Base-by-base conservation (phyloP, 78 protist species). In the Dictyostelium brefeldianum region DNA sequence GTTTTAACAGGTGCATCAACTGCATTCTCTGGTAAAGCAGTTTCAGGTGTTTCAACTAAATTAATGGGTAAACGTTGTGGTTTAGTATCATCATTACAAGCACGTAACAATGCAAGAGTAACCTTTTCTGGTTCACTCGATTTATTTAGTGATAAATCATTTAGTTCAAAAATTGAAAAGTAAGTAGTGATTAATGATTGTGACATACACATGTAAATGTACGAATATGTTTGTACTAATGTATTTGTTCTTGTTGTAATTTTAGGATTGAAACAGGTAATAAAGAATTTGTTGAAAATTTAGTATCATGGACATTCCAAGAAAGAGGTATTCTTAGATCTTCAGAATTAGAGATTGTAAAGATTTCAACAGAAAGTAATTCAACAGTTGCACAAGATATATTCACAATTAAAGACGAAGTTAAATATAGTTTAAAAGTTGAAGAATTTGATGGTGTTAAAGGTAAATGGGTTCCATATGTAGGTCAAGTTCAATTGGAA, bases 101-200 rank as follows among this genome's bases (percentile, higher is more conserved):
- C 98, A n/a, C 94, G 98, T 70, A 96, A 90, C 81, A 95, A 94
- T 27, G 97, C 98, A 29, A 87, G 98, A 53, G 92, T 94, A 6
- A 56, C 91, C 14, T 75, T 96, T 85, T 36, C 95, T 27, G 98
- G 98, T 62, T 94, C 97, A 20, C 4, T 91, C 20, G 95, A 95
- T 4, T 17, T 97, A 51, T 96, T 97, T 41, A 51, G 84, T 70
- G 64, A 96, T 89, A 48, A 85, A 51, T 79, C 46, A 51, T 87
- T 89, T 78, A 2, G 15, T 25, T 3, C 78, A 17, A 64, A 11
- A 56, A 18, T 64, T 65, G 56, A 47, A 27, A 67, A 65, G 87
- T 56, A 65, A 22, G 62, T 43, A 65, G 36, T 22, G 2, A 1
- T 36, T 41, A 36, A 36, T 36, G 43, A 36, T 36, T 36, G n/a